These are phyloP conservation scores for Populus alba DNA, from an alignment of 345 rosid species.

Conservation along the genomic window DNA sequence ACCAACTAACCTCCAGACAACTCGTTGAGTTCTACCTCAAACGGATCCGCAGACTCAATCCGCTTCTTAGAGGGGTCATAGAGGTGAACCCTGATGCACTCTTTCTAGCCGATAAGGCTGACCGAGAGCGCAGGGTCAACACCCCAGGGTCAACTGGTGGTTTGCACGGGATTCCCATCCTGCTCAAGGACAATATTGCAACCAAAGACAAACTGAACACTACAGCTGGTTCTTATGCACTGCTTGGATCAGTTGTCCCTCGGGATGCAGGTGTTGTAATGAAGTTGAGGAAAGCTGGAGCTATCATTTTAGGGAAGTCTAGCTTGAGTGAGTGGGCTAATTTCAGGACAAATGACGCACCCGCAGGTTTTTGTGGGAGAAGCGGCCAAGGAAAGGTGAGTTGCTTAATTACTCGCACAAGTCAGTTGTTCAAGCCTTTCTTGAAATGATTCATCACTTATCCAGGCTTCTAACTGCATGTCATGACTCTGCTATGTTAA, in stretches of 20 bases:
- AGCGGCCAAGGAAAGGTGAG: constrained; percentile 55
- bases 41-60: constrained; percentile 28
- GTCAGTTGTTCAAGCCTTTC: background rate
- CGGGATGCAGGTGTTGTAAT: constrained; percentile 47
- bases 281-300: constrained; percentile 49
- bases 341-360: constrained; percentile 20
- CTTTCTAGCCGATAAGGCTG: constrained; percentile 14
- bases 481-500: no score
- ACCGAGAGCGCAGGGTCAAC: constrained; percentile 22
- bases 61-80: constrained; percentile 27
- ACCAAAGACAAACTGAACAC: constrained; percentile 53
- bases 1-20: constrained; percentile 41
- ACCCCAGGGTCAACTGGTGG: constrained; percentile 3
- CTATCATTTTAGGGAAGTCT: constrained; percentile 52
- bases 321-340: constrained; percentile 59
- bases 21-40: constrained; percentile 12
- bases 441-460: no score
- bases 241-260: constrained; percentile 41
- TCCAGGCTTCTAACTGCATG: no score
- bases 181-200: constrained; percentile 56
- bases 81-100: constrained; percentile 11
- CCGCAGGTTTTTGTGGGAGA: constrained; percentile 46
- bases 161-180: constrained; percentile 52
- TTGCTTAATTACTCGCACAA: background rate
- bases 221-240: constrained; percentile 49